Percentiles rank a stretch among this genome's conserved stretches.
Evolutionary conservation across 1,139 yeast species (phyloP).

Genomic region (Kodamaea alishanica): DNA sequence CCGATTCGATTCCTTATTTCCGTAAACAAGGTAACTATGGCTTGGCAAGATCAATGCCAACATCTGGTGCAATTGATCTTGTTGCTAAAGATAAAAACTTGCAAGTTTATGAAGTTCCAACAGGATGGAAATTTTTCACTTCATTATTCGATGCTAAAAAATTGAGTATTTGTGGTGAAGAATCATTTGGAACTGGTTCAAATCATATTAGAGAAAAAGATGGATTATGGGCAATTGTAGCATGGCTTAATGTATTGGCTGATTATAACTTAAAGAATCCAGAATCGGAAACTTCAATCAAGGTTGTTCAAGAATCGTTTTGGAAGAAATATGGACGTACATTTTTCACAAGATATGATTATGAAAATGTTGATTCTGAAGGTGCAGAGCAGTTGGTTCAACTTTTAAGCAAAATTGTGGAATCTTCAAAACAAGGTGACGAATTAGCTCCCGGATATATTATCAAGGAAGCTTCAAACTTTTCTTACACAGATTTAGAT

Average conservation of each 20-base stretch:
- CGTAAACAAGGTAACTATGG: conserved; percentile 83
- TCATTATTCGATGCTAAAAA: conserved; percentile 90
- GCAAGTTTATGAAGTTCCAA: conserved; percentile 89
- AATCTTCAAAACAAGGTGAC: conserved; percentile 38
- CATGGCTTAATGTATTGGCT: conserved; percentile 95
- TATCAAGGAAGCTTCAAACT: conserved; percentile 78
- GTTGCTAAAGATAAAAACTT: conserved; percentile 81
- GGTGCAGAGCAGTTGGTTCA: conserved; percentile 72
- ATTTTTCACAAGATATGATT: conserved; percentile 96
- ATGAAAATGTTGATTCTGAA: conserved; percentile 72
- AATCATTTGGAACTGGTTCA: conserved; percentile 96
- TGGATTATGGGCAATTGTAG: conserved; percentile 95
- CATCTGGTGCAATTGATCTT: conserved; percentile 88
- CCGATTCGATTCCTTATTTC: conserved; percentile 85
- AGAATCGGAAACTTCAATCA: conserved; percentile 60
- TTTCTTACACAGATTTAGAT: conserved; percentile 89
- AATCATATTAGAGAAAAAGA: conserved; percentile 97
- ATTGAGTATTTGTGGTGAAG: conserved; percentile 96
- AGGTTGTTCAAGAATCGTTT: conserved; percentile 76
- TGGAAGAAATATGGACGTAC: conserved; percentile 96
- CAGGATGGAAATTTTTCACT: conserved; percentile 99
- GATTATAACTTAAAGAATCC: conserved; percentile 62
- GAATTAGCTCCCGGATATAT: conserved; percentile 44
- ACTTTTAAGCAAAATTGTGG: conserved; percentile 43
- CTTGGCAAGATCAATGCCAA: conserved; percentile 97